Conservation (phyloP, 2,329 filamentous ascomycete species). For the Sarocladiaceae sp. region DNA sequence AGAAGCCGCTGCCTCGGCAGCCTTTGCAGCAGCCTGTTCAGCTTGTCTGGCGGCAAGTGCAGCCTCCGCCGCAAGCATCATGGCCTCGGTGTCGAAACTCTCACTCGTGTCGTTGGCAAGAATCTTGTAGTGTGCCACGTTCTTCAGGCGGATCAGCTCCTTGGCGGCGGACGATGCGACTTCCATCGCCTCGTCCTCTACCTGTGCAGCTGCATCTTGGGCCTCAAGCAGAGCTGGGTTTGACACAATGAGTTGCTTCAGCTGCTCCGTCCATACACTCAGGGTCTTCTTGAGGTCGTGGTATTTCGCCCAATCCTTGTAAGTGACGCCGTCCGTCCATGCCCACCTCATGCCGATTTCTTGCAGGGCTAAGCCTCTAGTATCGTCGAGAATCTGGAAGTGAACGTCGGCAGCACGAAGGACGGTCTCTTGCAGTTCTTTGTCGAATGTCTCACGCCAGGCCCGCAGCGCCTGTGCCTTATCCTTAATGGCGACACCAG, state of each 20-base stretch:
- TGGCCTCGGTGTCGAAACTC: slow-evolving; percentile 66
- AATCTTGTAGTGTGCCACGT: slow-evolving; percentile 80
- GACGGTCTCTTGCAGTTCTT: slow-evolving; percentile 62
- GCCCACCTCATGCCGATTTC: slow-evolving; percentile 94
- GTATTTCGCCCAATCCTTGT: slow-evolving; percentile 96
- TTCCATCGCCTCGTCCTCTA: slow-evolving; percentile 76
- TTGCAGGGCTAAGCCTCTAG: slow-evolving; percentile 77
- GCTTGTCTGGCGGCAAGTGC: slow-evolving; percentile 23
- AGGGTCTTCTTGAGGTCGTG: slow-evolving; percentile 80
- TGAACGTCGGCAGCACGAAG: slow-evolving; percentile 71
- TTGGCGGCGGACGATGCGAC: slow-evolving; percentile 72
- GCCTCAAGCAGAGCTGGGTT: slow-evolving; percentile 67
- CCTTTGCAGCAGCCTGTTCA: slow-evolving; percentile 24
- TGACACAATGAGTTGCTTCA: slow-evolving; percentile 67
- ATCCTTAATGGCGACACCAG: slow-evolving; percentile 68
- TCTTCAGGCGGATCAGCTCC: slow-evolving; percentile 74
- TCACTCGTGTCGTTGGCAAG: slow-evolving; percentile 65
- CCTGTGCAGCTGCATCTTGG: slow-evolving; percentile 57
- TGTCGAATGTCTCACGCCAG: slow-evolving; percentile 69
- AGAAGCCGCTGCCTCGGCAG: slow-evolving; percentile 21
- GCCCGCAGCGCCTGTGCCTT: slow-evolving; percentile 69
- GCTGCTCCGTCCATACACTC: slow-evolving; percentile 75
- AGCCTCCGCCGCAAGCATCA: slow-evolving; percentile 50
- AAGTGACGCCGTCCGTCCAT: slow-evolving; percentile 90
- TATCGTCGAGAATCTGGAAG: slow-evolving; percentile 73